These are phyloP conservation scores for Manihot esculenta DNA, from an alignment of 441 rosid species.

Conservation along the genomic window DNA sequence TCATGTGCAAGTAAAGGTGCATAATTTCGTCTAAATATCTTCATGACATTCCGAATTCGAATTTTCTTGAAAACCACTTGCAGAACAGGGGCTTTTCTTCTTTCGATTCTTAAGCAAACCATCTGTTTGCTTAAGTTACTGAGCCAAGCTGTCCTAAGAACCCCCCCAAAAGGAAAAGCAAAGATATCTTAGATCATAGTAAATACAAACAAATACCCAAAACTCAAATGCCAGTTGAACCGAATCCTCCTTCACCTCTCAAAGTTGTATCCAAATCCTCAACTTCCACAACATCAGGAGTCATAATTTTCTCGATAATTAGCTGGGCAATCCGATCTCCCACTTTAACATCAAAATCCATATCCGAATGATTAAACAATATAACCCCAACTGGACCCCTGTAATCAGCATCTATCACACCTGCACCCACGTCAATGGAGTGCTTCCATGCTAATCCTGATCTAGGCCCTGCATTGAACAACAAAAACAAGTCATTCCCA, in stretches of 20 bases:
- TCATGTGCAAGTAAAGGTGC: too few species aligned
- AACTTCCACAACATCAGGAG: conserved; percentile 65
- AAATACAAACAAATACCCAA: neutral
- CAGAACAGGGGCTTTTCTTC: neutral
- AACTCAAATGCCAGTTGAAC: conserved; percentile 62
- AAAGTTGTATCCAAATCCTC: conserved; percentile 57
- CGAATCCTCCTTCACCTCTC: conserved; percentile 80
- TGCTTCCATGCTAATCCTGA: conserved; percentile 83
- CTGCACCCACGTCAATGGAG: conserved; percentile 84
- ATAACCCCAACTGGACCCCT: conserved; percentile 76
- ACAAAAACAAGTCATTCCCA: neutral
- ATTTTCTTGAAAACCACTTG: neutral
- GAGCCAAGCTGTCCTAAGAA: too few species aligned
- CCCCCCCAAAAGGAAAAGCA: neutral
- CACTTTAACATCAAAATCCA: conserved; percentile 56
- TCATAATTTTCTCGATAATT: conserved; percentile 62
- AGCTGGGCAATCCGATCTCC: conserved; percentile 80
- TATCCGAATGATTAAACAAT: conserved; percentile 67
- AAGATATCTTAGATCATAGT: neutral
- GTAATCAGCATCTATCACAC: conserved; percentile 77
- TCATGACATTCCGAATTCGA: too few species aligned
- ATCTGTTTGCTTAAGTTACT: conserved; percentile 9
- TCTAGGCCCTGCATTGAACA: conserved; percentile 50
- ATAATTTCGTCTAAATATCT: neutral
- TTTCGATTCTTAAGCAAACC: neutral